Conservation (phyloP, 352 stramenopile species). For the Pythium chondricola region DNA sequence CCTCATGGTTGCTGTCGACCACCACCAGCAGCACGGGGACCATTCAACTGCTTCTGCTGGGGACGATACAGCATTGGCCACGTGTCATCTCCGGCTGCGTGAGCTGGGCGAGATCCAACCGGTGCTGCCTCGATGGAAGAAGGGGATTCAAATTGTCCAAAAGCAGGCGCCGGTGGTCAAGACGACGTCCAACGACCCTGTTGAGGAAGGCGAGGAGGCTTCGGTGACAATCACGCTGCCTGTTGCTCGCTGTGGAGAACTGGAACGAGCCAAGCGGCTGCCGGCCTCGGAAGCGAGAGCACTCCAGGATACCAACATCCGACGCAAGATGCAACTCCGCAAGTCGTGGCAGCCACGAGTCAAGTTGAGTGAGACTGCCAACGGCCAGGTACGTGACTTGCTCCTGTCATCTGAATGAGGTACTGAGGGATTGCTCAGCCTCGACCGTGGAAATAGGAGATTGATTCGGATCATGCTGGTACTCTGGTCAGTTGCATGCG, state of each 20-base stretch:
- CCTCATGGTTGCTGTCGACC: slow-evolving; percentile 16
- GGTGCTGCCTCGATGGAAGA: slow-evolving; percentile 34
- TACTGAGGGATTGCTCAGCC: neutral
- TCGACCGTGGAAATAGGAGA: no score
- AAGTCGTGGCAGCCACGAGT: slow-evolving; percentile 46
- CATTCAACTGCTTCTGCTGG: no score
- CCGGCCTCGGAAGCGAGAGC: slow-evolving; percentile 18
- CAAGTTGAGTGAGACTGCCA: neutral
- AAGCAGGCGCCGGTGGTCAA: slow-evolving; percentile 14
- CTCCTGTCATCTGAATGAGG: neutral
- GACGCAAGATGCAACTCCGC: slow-evolving; percentile 44
- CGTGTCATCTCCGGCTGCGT: slow-evolving; percentile 19
- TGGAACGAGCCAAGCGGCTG: slow-evolving; percentile 23
- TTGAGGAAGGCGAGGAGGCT: no score
- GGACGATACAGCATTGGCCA: neutral
- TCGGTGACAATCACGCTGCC: no score
- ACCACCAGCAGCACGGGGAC: neutral
- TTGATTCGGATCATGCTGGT: slow-evolving; percentile 7
- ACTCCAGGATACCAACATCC: slow-evolving; percentile 41
- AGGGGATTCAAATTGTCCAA: slow-evolving; percentile 17
- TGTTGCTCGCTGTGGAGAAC: no score
- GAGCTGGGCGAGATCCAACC: slow-evolving; percentile 41
- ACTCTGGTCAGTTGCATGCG: slow-evolving; percentile 18
- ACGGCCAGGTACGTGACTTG: slow-evolving; percentile 1
- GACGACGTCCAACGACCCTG: no score